Evolutionary conservation across 2,329 filamentous ascomycete genomes (phyloP).

Genomic region (Scedosporium dehoogii): DNA sequence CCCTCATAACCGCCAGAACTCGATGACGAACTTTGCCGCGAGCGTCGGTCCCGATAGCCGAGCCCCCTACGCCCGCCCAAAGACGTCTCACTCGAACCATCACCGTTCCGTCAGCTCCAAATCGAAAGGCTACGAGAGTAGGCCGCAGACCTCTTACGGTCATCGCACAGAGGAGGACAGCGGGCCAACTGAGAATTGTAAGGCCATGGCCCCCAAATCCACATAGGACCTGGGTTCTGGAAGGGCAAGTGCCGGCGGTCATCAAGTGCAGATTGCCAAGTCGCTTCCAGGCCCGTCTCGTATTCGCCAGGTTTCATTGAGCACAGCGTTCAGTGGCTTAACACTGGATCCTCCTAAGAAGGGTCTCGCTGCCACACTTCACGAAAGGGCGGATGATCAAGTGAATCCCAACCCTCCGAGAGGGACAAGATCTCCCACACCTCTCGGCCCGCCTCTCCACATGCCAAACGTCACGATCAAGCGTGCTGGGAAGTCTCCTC

Average conservation of each 20-base stretch:
- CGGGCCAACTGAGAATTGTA: conserved; percentile 24
- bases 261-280: conserved; percentile 15
- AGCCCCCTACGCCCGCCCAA: conserved; percentile 34
- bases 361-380: conserved; percentile 9
- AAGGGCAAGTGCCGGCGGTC: neutral
- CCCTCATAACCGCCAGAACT: conserved; percentile 6
- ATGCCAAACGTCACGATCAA: conserved; percentile 18
- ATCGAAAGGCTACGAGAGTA: conserved; percentile 8
- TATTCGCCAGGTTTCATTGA: conserved; percentile 35
- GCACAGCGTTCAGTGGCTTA: conserved; percentile 25
- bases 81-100: conserved; percentile 36
- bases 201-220: conserved; percentile 10
- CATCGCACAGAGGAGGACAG: conserved; percentile 26
- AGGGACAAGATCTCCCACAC: conserved; percentile 15
- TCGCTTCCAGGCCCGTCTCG: conserved; percentile 18
- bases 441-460: conserved; percentile 11
- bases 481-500: conserved; percentile 13
- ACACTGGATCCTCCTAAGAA: conserved; percentile 24
- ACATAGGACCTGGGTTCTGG: neutral
- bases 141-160: conserved; percentile 30
- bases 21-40: conserved; percentile 38
- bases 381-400: conserved; percentile 28
- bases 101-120: conserved; percentile 35
- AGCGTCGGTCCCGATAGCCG: conserved; percentile 48
- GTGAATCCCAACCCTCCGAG: conserved; percentile 28